Base-by-base conservation (phyloP, 2,329 filamentous ascomycete genomes). In the Monilinia polystroma region DNA sequence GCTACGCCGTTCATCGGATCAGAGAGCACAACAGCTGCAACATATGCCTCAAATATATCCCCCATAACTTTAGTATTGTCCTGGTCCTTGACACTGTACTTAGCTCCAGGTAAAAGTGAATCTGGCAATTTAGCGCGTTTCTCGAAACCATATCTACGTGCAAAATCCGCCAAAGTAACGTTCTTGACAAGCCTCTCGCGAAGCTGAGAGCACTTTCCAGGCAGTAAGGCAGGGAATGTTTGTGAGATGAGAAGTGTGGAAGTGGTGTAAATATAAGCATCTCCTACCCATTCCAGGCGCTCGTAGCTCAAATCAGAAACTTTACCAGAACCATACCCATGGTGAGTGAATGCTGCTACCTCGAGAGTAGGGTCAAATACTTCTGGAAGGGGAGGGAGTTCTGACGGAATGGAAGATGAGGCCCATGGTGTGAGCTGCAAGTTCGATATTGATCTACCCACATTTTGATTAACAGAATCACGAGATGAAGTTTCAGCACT, bases 21-120 rank as follows among this genome's bases (percentile, higher is more conserved):
- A 0, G 89, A 87, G 2, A 92, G 79, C 45, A 96, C 84, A 7
- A 93, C 79, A 3, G 90, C 93, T 11, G 90, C 93, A 20, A 96
- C 86, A 72, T 96, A 97, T 0, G 94, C 90, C 77, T 98, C 94
- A 73, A 97, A 96, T 23, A 97, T 84, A 75, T 98, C 94, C 11
- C 89, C 93, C 66, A 90, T 82, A 12, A 92, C 87, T 77, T 97
- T 97, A 18, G 81, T 84, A 68, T 85, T 82, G 53, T 83, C 84
- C 75, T 84, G 88, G 75, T 74, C 78, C 14, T 66, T 68, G 45
- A 41, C 43, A 16, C 62, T 12, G 59, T 53, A 52, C n/a, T 23
- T 59, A 20, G 35, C 64, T n/a, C 45, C 53, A 32, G 26, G 41
- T 10, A 57, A 10, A 18, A 59, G 52, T 12, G 53, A 51, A 20